phyloP scores from a whole-genome alignment of 306 rosid genomes.

The Canavalia ensiformis region DNA sequence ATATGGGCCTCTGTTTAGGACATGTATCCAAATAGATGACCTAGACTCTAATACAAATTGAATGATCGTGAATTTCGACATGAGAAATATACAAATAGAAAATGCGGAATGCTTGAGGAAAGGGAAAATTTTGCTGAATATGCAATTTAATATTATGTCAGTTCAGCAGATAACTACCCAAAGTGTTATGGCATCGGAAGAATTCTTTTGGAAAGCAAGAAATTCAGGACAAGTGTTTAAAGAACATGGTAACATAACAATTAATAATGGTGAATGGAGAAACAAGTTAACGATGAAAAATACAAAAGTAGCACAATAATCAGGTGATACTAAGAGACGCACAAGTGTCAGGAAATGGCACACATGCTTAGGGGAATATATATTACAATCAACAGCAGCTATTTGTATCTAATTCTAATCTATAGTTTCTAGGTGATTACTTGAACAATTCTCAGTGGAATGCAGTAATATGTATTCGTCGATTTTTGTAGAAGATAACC shows the following conservation, averaged over 20 bases:
- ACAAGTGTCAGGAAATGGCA: slow-evolving; percentile 11
- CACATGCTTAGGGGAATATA: neutral
- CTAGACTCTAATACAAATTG: neutral
- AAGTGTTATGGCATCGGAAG: neutral
- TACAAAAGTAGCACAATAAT: neutral
- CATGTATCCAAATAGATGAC: neutral
- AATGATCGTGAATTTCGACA: neutral
- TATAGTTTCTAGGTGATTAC: neutral
- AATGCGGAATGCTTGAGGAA: neutral
- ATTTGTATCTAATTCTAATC: neutral
- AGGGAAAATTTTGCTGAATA: neutral
- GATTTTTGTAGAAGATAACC: no score
- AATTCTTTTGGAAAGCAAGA: slow-evolving; percentile 20
- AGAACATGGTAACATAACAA: neutral
- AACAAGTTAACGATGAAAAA: neutral
- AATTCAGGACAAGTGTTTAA: neutral
- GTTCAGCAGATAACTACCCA: neutral
- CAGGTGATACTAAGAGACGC: neutral
- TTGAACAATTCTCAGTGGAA: no score
- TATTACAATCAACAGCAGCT: neutral
- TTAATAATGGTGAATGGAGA: neutral
- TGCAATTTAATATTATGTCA: neutral
- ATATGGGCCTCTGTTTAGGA: neutral
- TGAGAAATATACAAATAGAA: neutral
- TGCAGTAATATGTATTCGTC: no score